These are phyloP conservation scores for Dissophora globulifera DNA, from an alignment of 192 early-diverging fungal genomes.

Conservation along the genomic window DNA sequence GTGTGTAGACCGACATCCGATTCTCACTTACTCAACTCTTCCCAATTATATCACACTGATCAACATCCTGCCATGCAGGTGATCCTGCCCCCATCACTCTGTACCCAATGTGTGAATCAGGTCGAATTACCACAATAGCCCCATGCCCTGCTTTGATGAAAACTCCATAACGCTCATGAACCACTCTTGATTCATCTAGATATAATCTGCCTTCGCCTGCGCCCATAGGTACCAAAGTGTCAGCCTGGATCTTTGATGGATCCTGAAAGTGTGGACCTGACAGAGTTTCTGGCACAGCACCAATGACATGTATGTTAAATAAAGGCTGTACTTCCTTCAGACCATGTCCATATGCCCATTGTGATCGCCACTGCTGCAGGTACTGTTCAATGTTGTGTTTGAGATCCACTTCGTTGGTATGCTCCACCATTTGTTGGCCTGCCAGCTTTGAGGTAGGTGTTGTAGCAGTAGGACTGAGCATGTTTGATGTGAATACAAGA, in stretches of 20 bases:
- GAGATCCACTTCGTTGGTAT: conserved; percentile 25
- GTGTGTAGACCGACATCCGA: too few relatives aligned
- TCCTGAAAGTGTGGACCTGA: conserved; percentile 15
- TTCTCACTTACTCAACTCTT: too few relatives aligned
- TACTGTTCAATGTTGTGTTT: conserved; percentile 16
- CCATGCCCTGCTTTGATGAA: conserved; percentile 28
- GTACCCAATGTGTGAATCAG: conserved; percentile 45
- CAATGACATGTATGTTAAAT: conserved; percentile 37
- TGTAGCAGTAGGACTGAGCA: conserved; percentile 16
- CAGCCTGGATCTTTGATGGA: conserved; percentile 25
- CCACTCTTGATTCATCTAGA: conserved; percentile 1
- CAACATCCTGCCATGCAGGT: conserved; percentile 41
- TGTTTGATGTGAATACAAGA: conserved; percentile 43
- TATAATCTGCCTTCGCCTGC: conserved; percentile 21
- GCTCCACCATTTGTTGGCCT: neutral
- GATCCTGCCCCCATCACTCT: conserved; percentile 23
- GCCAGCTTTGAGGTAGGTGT: conserved; percentile 3
- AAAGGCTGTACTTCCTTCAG: neutral
- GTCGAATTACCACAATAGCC: conserved; percentile 37
- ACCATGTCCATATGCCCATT: conserved; percentile 20
- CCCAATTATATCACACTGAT: too few relatives aligned
- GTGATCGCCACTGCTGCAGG: conserved; percentile 23
- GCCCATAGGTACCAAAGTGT: conserved; percentile 12
- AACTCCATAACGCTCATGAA: conserved; percentile 39
- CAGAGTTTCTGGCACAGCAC: conserved; percentile 18